Conservation (phyloP, 257 asterid species). For the Solanum verrucosum region DNA sequence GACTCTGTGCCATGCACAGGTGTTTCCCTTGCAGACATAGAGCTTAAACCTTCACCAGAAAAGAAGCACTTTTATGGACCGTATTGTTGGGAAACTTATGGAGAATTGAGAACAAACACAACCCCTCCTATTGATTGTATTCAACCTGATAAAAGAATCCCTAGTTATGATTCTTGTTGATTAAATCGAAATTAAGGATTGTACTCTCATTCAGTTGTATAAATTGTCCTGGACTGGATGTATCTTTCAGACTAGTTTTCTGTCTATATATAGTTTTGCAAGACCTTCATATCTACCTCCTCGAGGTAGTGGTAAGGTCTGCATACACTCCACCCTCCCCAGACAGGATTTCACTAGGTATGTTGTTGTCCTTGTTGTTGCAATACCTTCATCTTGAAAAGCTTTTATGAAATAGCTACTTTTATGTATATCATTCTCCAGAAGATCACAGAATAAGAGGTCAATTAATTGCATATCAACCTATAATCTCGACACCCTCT, state of each 20-base stretch:
- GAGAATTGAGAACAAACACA: conserved; percentile 23
- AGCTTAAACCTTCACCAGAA: conserved; percentile 3
- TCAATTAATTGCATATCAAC: neutral
- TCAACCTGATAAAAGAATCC: neutral
- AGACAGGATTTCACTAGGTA: neutral
- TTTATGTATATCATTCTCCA: neutral
- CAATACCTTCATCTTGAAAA: neutral
- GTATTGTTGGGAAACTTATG: conserved; percentile 35
- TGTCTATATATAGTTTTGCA: neutral
- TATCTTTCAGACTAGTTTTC: neutral
- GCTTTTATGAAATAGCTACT: neutral
- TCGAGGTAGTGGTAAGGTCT: neutral
- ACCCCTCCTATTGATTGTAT: conserved; percentile 27
- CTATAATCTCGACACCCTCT: neutral
- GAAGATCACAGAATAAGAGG: neutral
- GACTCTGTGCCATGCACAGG: conserved; percentile 30
- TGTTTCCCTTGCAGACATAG: conserved; percentile 16
- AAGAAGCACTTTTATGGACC: neutral
- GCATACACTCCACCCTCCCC: neutral
- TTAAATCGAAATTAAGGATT: neutral
- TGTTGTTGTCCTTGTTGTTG: neutral
- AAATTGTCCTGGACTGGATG: neutral
- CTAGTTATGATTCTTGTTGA: neutral
- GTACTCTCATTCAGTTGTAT: neutral
- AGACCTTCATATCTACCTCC: neutral